Percentiles rank a stretch among this genome's conserved stretches.
Conservation (phyloP, 208 protist genomes). For the Wallacemonas collosoma region DNA sequence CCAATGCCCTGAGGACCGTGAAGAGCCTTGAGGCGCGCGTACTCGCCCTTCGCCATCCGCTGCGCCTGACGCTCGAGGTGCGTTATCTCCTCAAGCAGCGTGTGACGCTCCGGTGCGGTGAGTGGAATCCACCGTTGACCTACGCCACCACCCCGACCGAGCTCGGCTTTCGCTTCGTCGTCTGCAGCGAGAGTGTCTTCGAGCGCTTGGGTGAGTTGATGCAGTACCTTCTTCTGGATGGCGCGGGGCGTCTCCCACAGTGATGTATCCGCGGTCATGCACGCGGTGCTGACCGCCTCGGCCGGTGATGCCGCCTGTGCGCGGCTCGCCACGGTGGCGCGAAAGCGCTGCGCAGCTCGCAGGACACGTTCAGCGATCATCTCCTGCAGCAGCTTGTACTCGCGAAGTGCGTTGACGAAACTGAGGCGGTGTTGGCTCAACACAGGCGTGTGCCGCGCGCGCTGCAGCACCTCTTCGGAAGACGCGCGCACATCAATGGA, state of each 20-base stretch:
- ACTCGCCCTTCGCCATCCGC: constrained; percentile 8
- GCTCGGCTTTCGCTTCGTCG: constrained; percentile 11
- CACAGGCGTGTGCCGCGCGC: constrained; percentile 35
- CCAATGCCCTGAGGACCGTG: not conserved
- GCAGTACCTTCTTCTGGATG: constrained; percentile 33
- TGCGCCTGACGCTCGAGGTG: constrained; percentile 32
- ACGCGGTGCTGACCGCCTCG: not conserved
- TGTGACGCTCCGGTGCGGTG: constrained; percentile 26
- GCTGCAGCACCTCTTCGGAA: constrained; percentile 31
- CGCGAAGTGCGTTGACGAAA: constrained; percentile 49
- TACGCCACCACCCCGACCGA: not conserved
- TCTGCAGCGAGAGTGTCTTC: constrained; percentile 33
- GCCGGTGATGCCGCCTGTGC: not conserved
- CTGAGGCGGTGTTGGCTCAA: constrained; percentile 28
- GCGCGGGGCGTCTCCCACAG: constrained; percentile 13
- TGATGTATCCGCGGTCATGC: constrained; percentile 9
- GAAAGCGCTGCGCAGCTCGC: constrained; percentile 25
- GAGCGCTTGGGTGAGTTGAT: constrained; percentile 39
- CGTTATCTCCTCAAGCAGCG: constrained; percentile 25
- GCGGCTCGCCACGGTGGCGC: not conserved
- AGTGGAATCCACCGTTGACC: constrained; percentile 8
- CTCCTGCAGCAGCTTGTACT: constrained; percentile 55
- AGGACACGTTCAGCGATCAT: constrained; percentile 35
- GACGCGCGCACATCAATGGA: constrained; percentile 17
- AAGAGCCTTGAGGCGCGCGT: not conserved